Evolutionary conservation across 805 yeast genomes (phyloP), one percentile per base, ranked within the genome.

Genomic region (Brettanomyces naardenensis): DNA sequence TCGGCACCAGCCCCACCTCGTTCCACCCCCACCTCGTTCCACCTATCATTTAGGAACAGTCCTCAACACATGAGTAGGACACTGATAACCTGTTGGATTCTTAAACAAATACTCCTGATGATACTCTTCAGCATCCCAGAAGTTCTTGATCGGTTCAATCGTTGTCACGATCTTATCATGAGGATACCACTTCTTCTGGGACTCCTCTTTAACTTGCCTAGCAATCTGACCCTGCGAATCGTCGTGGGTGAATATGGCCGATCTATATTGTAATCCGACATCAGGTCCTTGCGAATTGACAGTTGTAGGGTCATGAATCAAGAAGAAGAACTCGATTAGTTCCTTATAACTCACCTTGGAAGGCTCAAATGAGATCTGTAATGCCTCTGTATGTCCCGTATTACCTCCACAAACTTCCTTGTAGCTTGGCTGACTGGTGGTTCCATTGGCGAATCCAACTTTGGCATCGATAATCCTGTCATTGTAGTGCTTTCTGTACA

Each of bases 121-220:
- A 58, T 89, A 90, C 27, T 79, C 89, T 61, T 90, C 98, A n/a
- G 97, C 97, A 54, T 89, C 96, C 66, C 79, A 81, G 69, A 85
- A 92, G 42, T 66, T 68, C 36, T 65, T 56, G 32, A 87, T 69
- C 6, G 84, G 81, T 52, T 75, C 82, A 36, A 89, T 73, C 32
- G 62, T 63, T 1, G 97, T 88, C 33, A 65, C 81, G 20, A 92
- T 80, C 40, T 65, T 64, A 51, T 80, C 69, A 34, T 69, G 67
- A n/a, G 80, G 78, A 59, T 80, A 82, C 84, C 90, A 92, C 41
- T 73, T 69, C 39, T 73, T 72, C 56, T 88, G 92, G 55, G 77
- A 68, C 33, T 66, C 68, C 19, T 70, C 69, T 45, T 71, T 69
- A 2, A 69, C 65, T 20, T 56, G 49, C 3, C 58, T 46, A 6